Evolutionary conservation across 2,329 filamentous ascomycete genomes (phyloP).

Genomic region (Niveomyces coronatus): DNA sequence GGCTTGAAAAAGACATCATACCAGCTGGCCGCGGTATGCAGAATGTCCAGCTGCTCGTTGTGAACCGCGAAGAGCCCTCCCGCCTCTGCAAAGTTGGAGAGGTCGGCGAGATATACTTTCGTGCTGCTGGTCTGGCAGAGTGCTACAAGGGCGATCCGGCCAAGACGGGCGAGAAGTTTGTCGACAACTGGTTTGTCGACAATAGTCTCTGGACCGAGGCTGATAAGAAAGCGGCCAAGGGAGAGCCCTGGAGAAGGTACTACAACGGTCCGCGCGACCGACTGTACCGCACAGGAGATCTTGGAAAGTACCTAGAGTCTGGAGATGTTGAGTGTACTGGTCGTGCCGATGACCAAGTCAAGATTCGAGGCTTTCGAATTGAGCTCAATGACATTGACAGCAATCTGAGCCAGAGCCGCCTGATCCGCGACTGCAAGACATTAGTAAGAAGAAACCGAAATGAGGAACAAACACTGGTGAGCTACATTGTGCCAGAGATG

Average conservation of each 20-base stretch:
- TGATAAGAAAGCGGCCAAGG: constrained; percentile 43
- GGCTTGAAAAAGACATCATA: constrained; percentile 51
- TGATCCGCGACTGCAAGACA: constrained; percentile 79
- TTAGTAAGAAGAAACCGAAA: constrained; percentile 44
- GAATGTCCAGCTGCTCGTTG: constrained; percentile 79
- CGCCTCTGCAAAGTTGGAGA: constrained; percentile 71
- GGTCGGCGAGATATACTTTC: constrained; percentile 72
- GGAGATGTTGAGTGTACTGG: constrained; percentile 72
- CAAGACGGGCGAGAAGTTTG: constrained; percentile 65
- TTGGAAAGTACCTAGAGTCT: constrained; percentile 61
- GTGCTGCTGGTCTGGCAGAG: constrained; percentile 75
- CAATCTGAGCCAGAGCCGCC: constrained; percentile 61
- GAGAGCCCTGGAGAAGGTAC: constrained; percentile 66
- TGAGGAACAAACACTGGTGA: constrained; percentile 70
- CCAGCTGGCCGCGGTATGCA: constrained; percentile 80
- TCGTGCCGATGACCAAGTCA: constrained; percentile 80
- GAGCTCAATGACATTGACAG: constrained; percentile 90
- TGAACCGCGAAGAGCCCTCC: constrained; percentile 55
- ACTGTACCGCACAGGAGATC: constrained; percentile 77
- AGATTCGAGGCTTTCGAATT: constrained; percentile 91
- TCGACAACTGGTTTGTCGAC: constrained; percentile 80
- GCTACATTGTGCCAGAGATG: constrained; percentile 76
- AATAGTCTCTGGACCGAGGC: constrained; percentile 56
- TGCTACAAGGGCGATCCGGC: constrained; percentile 53
- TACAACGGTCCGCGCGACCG: constrained; percentile 78